phyloP scores from a whole-genome alignment of 768 basidiomycete species.

The Holtermanniella nyarrowii region DNA sequence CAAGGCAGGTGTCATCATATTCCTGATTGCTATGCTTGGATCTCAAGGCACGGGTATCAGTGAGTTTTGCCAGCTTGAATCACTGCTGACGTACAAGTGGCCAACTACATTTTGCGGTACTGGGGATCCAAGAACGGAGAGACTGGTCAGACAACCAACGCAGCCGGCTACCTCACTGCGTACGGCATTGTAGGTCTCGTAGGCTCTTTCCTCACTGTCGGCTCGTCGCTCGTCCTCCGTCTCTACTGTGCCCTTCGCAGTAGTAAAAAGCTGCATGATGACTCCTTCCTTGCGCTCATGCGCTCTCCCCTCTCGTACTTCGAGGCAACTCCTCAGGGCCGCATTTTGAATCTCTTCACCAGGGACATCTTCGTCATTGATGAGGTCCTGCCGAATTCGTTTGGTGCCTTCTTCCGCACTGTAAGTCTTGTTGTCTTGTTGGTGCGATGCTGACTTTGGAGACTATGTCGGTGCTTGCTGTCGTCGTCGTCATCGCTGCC shows the following conservation, averaged over 20 bases:
- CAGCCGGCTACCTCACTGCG: constrained; percentile 49
- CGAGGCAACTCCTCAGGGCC: constrained; percentile 76
- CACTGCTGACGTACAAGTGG: background rate
- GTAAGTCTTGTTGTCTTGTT: constrained; percentile 43
- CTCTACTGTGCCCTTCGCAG: constrained; percentile 67
- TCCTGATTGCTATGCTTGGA: constrained; percentile 49
- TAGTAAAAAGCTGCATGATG: constrained; percentile 64
- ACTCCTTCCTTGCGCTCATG: constrained; percentile 56
- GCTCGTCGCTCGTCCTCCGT: constrained; percentile 58
- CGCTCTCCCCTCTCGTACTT: constrained; percentile 78
- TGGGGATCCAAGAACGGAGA: constrained; percentile 73
- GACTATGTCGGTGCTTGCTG: constrained; percentile 34
- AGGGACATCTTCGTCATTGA: constrained; percentile 65
- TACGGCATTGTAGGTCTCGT: constrained; percentile 57
- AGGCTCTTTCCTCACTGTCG: constrained; percentile 50
- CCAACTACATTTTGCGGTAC: constrained; percentile 51
- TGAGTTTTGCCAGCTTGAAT: background rate
- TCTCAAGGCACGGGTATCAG: constrained; percentile 54
- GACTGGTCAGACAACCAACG: constrained; percentile 51
- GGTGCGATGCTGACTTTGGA: constrained; percentile 2
- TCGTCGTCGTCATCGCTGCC: constrained; percentile 55
- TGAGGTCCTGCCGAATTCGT: constrained; percentile 65
- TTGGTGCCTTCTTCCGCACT: constrained; percentile 62
- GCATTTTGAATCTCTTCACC: constrained; percentile 82
- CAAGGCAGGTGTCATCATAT: constrained; percentile 54